These are phyloP conservation scores for Dendrobium huoshanense DNA, from an alignment of 106 monocot genomes.

Conservation along the genomic window DNA sequence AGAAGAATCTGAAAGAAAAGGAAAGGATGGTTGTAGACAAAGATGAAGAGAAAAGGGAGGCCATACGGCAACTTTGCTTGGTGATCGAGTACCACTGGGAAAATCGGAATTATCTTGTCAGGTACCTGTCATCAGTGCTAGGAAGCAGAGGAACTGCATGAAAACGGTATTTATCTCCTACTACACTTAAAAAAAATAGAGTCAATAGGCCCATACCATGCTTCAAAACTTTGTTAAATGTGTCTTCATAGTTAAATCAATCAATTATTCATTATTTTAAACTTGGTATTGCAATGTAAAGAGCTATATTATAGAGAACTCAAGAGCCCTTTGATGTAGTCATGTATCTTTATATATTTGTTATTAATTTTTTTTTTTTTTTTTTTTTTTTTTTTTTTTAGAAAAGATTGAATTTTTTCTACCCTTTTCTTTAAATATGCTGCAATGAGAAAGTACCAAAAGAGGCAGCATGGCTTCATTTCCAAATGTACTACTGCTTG, in stretches of 20 bases:
- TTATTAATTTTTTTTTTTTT: neutral
- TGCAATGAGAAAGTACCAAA: too few species aligned
- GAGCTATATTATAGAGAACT: neutral
- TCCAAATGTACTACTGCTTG: too few species aligned
- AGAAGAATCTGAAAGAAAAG: slow-evolving; percentile 29
- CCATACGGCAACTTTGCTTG: slow-evolving; percentile 64
- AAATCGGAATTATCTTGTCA: slow-evolving; percentile 40
- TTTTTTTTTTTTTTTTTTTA: too few species aligned
- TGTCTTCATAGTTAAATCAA: neutral
- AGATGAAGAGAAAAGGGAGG: slow-evolving; percentile 71
- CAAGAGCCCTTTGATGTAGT: slow-evolving; percentile 1
- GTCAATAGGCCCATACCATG: neutral
- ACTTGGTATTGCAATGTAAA: neutral
- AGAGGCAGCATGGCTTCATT: too few species aligned
- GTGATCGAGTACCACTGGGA: slow-evolving; percentile 69
- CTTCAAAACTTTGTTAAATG: neutral
- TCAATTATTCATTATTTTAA: slow-evolving; percentile 1
- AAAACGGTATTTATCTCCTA: neutral
- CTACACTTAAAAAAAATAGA: neutral
- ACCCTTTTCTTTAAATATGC: too few species aligned
- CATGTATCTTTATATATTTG: neutral
- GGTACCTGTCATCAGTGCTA: slow-evolving; percentile 18
- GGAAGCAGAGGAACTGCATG: slow-evolving; percentile 1
- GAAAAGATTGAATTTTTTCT: too few species aligned
- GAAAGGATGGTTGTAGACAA: slow-evolving; percentile 21